These are phyloP conservation scores for Leucocoprinus sp. DNA, from an alignment of 768 basidiomycete species.

Conservation along the genomic window DNA sequence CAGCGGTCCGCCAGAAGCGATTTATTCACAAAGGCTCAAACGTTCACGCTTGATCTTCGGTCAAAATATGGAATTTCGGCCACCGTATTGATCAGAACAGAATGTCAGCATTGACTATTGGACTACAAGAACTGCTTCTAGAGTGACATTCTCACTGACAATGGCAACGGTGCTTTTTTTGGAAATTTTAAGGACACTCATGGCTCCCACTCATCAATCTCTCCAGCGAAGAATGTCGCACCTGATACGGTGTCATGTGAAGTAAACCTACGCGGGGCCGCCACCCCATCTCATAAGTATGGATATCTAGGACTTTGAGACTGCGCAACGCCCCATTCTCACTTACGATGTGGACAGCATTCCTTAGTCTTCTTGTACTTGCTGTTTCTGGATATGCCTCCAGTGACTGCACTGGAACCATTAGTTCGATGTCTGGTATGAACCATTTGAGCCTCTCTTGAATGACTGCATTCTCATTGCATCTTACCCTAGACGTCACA, in stretches of 20 bases:
- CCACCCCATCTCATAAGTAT: neutral
- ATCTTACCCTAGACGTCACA: slow-evolving; percentile 29
- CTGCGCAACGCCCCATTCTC: neutral
- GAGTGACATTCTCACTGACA: neutral
- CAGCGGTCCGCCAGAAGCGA: neutral
- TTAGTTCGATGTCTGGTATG: slow-evolving; percentile 17
- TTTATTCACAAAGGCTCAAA: neutral
- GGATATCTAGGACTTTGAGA: neutral
- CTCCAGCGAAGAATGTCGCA: neutral
- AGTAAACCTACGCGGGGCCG: slow-evolving; percentile 5
- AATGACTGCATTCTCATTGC: neutral
- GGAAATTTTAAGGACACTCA: neutral
- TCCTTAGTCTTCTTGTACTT: slow-evolving; percentile 2
- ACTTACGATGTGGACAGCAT: slow-evolving; percentile 1
- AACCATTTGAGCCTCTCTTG: neutral
- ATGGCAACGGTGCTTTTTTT: neutral
- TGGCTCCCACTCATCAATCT: neutral
- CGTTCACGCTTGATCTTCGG: neutral
- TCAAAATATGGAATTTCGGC: too few relatives aligned
- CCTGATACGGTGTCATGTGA: neutral
- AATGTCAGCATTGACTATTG: neutral
- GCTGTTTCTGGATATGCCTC: neutral
- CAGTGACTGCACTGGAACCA: slow-evolving; percentile 14
- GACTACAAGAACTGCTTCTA: neutral
- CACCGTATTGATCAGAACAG: neutral